These are phyloP conservation scores for Populus hybrid DNA, from an alignment of 441 rosid species.

Conservation along the genomic window DNA sequence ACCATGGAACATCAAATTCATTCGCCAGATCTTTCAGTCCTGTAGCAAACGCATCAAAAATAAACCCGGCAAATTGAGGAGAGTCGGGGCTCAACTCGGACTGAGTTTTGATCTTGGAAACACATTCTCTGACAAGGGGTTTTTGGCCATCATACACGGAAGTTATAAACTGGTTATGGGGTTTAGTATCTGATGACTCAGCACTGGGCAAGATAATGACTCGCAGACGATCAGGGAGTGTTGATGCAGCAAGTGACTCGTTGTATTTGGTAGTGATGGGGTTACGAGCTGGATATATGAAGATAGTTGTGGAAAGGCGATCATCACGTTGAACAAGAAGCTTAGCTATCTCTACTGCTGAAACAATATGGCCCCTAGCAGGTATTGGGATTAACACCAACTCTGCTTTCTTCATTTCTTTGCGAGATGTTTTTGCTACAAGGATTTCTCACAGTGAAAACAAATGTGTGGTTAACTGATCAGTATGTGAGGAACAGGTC, in stretches of 20 bases:
- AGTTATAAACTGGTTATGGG: neutral
- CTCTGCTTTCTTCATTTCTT: neutral
- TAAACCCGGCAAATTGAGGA: constrained; percentile 28
- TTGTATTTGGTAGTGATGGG: neutral
- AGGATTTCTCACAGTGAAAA: too few relatives aligned
- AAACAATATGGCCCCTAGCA: neutral
- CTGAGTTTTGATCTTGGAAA: neutral
- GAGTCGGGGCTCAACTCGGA: neutral
- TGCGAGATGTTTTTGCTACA: neutral
- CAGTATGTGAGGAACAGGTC: too few relatives aligned
- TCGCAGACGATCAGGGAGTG: neutral
- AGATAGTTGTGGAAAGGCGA: neutral
- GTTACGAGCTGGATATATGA: neutral
- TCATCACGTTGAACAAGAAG: neutral
- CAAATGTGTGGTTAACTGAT: too few relatives aligned
- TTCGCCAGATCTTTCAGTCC: constrained; percentile 39
- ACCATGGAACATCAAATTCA: constrained; percentile 34
- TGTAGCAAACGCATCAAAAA: constrained; percentile 39
- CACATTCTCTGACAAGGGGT: constrained; percentile 18
- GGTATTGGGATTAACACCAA: neutral
- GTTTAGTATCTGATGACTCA: neutral
- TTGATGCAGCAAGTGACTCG: neutral
- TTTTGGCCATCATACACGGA: constrained; percentile 14
- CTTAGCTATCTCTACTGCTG: neutral
- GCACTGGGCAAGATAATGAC: neutral